Conservation (phyloP, 208 protist genomes). For the Pavlovales sp. region DNA sequence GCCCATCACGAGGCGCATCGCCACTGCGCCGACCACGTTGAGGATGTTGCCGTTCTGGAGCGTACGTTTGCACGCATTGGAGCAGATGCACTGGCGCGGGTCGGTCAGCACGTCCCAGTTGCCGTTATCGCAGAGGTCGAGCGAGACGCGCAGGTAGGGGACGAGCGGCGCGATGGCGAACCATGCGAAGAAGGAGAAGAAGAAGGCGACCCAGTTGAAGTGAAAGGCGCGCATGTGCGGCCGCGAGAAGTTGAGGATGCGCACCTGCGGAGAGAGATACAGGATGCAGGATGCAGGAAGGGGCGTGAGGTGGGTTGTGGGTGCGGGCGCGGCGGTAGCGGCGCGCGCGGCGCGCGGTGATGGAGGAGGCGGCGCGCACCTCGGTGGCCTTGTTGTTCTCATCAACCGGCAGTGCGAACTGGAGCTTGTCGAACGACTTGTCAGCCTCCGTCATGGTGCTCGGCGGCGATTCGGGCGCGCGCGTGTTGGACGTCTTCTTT, state of each 20-base stretch:
- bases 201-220: neutral
- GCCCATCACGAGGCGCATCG: conserved; percentile 8
- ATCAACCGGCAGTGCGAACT: no score
- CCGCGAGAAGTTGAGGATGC: neutral
- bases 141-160: neutral
- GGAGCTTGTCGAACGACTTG: no score
- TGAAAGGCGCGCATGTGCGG: conserved; percentile 36
- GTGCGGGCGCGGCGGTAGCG: no score
- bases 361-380: no score
- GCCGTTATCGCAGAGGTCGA: neutral
- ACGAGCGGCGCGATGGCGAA: conserved; percentile 16
- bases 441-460: no score
- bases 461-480: no score
- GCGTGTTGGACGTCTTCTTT: no score
- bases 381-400: no score
- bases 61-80: neutral
- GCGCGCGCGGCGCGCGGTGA: no score
- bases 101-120: neutral
- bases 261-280: no score
- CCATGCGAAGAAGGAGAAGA: conserved; percentile 7
- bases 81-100: neutral
- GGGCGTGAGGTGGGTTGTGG: no score
- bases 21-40: conserved; percentile 1
- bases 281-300: no score
- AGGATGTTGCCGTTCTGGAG: neutral